Conservation (phyloP, 805 yeast species). For the Cyberlindnera amylophila region DNA sequence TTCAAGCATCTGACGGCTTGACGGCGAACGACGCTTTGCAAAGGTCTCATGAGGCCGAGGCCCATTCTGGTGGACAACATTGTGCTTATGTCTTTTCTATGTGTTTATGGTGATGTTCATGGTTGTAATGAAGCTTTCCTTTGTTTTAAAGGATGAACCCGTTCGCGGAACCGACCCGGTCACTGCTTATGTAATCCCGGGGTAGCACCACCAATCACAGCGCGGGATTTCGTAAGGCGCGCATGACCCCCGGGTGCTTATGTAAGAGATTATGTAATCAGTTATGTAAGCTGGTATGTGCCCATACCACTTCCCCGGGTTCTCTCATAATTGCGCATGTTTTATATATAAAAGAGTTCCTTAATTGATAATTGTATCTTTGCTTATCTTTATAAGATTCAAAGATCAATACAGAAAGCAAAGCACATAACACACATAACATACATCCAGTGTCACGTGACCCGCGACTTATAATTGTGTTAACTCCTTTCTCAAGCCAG, state of each 20-base stretch:
- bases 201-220: constrained; percentile 5
- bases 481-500: not conserved
- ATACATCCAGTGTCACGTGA: no score
- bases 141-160: not conserved
- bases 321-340: no score
- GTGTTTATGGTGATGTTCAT: not conserved
- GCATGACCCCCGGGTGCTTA: constrained; percentile 1
- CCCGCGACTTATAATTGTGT: no score
- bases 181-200: constrained; percentile 6
- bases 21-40: constrained; percentile 9
- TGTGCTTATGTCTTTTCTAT: no score
- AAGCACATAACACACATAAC: no score
- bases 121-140: no score
- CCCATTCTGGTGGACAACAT: constrained; percentile 11
- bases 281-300: no score
- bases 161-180: constrained; percentile 7
- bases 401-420: no score
- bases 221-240: constrained; percentile 8
- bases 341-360: no score
- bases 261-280: not conserved
- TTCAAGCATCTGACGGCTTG: constrained; percentile 20
- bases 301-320: no score
- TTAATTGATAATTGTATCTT: no score
- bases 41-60: constrained; percentile 16
- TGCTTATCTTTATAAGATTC: no score